A percentile compares a stretch with the other conserved stretches of the same genome.
These are phyloP conservation scores for Neurospora discreta DNA, from an alignment of 495 filamentous ascomycete genomes.

Conservation along the genomic window DNA sequence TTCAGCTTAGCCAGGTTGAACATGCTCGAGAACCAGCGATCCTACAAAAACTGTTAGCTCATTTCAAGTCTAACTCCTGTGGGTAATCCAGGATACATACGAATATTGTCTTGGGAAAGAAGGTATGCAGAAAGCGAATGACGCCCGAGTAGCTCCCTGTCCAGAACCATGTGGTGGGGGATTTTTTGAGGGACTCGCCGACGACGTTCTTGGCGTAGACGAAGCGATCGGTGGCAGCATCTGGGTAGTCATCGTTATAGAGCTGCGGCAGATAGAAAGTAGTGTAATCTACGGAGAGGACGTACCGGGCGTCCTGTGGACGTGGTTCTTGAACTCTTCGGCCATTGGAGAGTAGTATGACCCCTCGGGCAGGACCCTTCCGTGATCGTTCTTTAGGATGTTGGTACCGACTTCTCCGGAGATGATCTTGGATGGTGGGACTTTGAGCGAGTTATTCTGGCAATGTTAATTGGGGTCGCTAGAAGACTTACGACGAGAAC, in stretches of 20 bases:
- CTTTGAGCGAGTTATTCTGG: neutral
- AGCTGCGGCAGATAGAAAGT: neutral
- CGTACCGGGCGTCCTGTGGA: neutral
- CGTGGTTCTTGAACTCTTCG: neutral
- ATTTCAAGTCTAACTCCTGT: too few relatives aligned
- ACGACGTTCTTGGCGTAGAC: neutral
- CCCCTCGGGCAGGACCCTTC: neutral
- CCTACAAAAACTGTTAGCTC: too few relatives aligned
- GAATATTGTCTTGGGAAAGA: neutral
- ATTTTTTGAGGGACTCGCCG: neutral
- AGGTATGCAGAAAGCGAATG: neutral
- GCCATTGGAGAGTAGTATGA: neutral
- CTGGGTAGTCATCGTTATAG: neutral
- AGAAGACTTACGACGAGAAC: neutral
- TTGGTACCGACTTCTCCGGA: neutral
- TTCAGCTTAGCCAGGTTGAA: neutral
- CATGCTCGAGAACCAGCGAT: neutral
- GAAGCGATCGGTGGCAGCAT: neutral
- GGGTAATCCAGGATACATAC: too few relatives aligned
- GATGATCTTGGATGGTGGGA: neutral
- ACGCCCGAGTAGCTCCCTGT: neutral
- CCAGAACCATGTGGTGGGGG: neutral
- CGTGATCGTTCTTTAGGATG: neutral
- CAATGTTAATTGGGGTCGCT: rapidly evolving
- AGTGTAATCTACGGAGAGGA: neutral